Conservation (phyloP, 208 protist species). For the Trypanosoma brucei region DNA sequence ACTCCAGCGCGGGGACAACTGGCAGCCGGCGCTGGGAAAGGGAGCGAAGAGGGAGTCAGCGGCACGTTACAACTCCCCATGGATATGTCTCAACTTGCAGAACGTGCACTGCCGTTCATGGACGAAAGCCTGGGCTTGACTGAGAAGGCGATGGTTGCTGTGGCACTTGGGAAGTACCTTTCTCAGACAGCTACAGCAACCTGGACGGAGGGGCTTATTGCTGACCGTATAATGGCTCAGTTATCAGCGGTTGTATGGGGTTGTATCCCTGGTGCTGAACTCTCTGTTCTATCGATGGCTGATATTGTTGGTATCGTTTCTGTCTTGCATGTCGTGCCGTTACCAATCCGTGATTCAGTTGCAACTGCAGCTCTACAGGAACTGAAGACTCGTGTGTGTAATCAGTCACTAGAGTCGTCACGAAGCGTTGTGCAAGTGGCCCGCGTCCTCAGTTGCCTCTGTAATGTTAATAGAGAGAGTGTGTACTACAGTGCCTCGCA, state of each 20-base stretch:
- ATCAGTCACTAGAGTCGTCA: slow-evolving; percentile 14
- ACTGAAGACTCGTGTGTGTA: slow-evolving; percentile 13
- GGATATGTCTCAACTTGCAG: slow-evolving; percentile 17
- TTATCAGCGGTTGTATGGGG: slow-evolving; percentile 16
- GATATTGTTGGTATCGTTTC: slow-evolving; percentile 23
- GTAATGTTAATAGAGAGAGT: background rate
- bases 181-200: background rate
- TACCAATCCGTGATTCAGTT: background rate
- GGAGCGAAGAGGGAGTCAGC: background rate
- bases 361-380: slow-evolving; percentile 7
- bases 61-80: background rate
- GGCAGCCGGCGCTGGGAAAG: background rate
- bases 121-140: slow-evolving; percentile 20
- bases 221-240: slow-evolving; percentile 10
- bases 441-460: background rate
- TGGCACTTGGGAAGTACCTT: slow-evolving; percentile 17
- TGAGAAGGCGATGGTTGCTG: slow-evolving; percentile 24
- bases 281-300: slow-evolving; percentile 14
- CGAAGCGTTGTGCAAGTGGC: slow-evolving; percentile 14
- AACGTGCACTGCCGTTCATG: slow-evolving; percentile 6
- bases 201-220: slow-evolving; percentile 1
- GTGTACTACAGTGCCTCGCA: background rate
- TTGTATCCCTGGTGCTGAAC: slow-evolving; percentile 12
- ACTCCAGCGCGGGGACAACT: background rate
- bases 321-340: slow-evolving; percentile 12